Conservation (phyloP, 305 asterid genomes). For the Euphrasia arctica region DNA sequence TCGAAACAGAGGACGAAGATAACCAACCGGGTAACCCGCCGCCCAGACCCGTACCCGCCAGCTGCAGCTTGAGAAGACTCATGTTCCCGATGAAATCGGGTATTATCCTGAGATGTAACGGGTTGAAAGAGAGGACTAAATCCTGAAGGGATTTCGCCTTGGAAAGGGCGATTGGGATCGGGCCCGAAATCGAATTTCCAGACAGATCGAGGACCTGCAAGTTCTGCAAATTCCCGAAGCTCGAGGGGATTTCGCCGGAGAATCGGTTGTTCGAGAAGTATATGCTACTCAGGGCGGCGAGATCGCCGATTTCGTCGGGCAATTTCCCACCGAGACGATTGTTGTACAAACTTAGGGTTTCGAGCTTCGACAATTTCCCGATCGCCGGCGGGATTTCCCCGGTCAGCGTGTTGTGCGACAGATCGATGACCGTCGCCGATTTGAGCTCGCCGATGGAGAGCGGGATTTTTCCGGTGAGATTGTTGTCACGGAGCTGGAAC, state of each 20-base stretch:
- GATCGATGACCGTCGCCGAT: neutral
- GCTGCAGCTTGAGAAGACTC: constrained; percentile 31
- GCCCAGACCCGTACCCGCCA: constrained; percentile 50
- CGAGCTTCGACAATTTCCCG: neutral
- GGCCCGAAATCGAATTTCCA: constrained; percentile 43
- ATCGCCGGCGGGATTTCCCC: neutral
- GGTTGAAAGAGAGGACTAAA: constrained; percentile 58
- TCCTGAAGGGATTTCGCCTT: constrained; percentile 36
- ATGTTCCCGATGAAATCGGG: constrained; percentile 49
- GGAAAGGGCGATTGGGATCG: constrained; percentile 40
- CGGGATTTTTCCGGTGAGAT: neutral
- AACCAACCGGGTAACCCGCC: constrained; percentile 53
- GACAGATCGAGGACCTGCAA: constrained; percentile 25
- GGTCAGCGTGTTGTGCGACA: neutral
- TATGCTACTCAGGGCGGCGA: neutral
- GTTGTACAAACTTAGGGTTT: neutral
- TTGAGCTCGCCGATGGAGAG: neutral
- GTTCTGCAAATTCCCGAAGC: neutral
- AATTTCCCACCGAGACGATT: neutral
- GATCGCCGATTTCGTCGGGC: neutral
- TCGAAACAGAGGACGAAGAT: constrained; percentile 41
- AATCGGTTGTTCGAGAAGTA: neutral
- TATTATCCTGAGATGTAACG: constrained; percentile 36
- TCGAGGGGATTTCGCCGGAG: neutral
- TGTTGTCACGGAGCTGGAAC: neutral